Evolutionary conservation across 805 yeast genomes (phyloP), one percentile per base, ranked within the genome.

Genomic region (Torulaspora gathmanii): DNA sequence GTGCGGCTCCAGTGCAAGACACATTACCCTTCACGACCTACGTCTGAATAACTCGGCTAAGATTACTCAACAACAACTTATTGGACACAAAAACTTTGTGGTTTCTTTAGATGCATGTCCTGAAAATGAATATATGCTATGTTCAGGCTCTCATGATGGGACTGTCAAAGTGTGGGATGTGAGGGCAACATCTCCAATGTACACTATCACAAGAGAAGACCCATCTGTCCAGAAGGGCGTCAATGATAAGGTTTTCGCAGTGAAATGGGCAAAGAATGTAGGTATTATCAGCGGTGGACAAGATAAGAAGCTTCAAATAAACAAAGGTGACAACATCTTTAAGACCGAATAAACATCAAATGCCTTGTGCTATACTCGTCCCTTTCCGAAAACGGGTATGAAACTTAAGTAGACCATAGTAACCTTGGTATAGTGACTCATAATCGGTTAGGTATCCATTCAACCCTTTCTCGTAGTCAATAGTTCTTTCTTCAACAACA

Each of bases 1-100:
- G 7, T 79, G 91, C 46, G 99, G 99, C n/a, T 88, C 97, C 1
- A 83, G 96, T 10, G 97, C 97, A n/a, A 83, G 99, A 67, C 98
- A 93, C 67, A 90, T 93, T 52, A 83, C 89, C 44, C 72, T 93
- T 50, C 95, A 88, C 60, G 99, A 93, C 64, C 97, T 98, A 36
- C 78, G 99, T 63, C 74, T 75, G 2, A 68, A 66, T 22, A 66
- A 79, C 0, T 73, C 83, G 2, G 71, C 78, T 5, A 75, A 80
- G 6, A 75, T 83, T 31, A 74, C 80, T 12, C 83, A 82, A 46
- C 81, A 78, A 44, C 95, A 89, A 65, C 74, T 93, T 42, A 72
- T 79, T 39, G 99, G 99, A 5, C 99, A 93, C 65, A 78, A 83
- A 35, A 91, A 90, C 67, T 90, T 93, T 62, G 98, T 93, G 30